These are phyloP conservation scores for Aspergillus tubingensis DNA, from an alignment of 2,329 filamentous ascomycete species.

Conservation along the genomic window DNA sequence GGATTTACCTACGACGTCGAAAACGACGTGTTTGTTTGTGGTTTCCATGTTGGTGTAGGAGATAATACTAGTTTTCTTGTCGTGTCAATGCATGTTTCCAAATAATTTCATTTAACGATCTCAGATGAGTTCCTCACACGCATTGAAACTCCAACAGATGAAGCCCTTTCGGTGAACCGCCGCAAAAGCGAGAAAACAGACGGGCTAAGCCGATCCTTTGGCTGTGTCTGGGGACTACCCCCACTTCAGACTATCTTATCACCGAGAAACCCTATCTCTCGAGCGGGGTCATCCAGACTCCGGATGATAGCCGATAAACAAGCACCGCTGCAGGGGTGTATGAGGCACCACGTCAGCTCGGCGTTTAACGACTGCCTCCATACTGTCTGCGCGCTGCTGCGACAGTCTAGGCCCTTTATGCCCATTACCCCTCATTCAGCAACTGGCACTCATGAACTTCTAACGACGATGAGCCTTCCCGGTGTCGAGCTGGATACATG, in stretches of 20 bases:
- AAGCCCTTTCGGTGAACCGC: neutral
- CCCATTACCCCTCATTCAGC: neutral
- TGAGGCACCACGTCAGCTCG: neutral
- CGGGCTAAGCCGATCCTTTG: neutral
- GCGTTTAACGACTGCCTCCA: neutral
- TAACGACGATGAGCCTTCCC: neutral
- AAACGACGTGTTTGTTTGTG: neutral
- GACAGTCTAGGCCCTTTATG: neutral
- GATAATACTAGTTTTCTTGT: neutral
- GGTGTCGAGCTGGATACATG: too few relatives aligned
- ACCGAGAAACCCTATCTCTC: neutral
- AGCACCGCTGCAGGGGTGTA: too few relatives aligned
- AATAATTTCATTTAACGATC: too few relatives aligned
- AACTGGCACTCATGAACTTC: neutral
- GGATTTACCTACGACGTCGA: neutral
- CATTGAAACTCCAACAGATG: neutral
- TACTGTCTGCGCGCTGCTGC: neutral
- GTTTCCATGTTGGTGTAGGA: neutral
- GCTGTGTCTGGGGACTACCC: neutral
- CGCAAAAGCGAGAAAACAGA: neutral
- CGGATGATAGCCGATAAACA: neutral
- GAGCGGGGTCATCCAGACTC: neutral
- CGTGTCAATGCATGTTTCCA: too few relatives aligned
- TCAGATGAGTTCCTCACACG: too few relatives aligned
- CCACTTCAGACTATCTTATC: neutral